Percentiles rank a stretch among this genome's conserved stretches.
Conservation (phyloP, 495 filamentous ascomycete genomes). For the Hypoxylon fragiforme region DNA sequence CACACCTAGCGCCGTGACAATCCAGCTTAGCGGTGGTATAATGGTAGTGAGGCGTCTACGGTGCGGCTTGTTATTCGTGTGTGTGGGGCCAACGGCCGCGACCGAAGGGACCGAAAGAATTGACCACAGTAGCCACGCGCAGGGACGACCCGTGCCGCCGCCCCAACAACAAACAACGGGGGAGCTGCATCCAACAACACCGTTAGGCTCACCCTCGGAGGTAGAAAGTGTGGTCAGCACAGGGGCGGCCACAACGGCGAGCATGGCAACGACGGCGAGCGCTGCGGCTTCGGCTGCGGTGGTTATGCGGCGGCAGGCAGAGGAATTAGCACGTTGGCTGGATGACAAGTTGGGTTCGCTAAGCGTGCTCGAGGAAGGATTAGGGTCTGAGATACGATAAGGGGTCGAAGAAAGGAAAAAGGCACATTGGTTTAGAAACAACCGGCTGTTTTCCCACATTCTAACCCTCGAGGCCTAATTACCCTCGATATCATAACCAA, state of each 20-base stretch:
- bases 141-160: slow-evolving; percentile 19
- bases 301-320: slow-evolving; percentile 49
- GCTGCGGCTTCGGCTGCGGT: slow-evolving; percentile 38
- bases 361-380: slow-evolving; percentile 48
- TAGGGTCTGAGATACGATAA: slow-evolving; percentile 37
- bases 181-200: slow-evolving; percentile 22
- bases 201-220: slow-evolving; percentile 42
- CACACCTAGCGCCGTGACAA: slow-evolving; percentile 43
- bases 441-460: not conserved
- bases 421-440: not conserved
- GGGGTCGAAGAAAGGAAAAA: not conserved
- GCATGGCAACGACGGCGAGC: slow-evolving; percentile 29
- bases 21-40: slow-evolving; percentile 51
- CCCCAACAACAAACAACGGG: slow-evolving; percentile 2
- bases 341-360: slow-evolving; percentile 48
- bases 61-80: slow-evolving; percentile 58
- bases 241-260: slow-evolving; percentile 38
- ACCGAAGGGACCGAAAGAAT: slow-evolving; percentile 1
- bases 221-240: slow-evolving; percentile 38
- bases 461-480: too few species aligned
- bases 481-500: not conserved
- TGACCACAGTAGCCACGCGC: slow-evolving; percentile 3
- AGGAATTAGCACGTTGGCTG: slow-evolving; percentile 51
- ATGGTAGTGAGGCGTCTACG: slow-evolving; percentile 52
- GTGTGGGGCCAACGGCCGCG: slow-evolving; percentile 46